A percentile compares a stretch with the other conserved stretches of the same genome.
These are phyloP conservation scores for Colletotrichum cuscutae DNA, from an alignment of 2,329 filamentous ascomycete genomes.

Conservation along the genomic window DNA sequence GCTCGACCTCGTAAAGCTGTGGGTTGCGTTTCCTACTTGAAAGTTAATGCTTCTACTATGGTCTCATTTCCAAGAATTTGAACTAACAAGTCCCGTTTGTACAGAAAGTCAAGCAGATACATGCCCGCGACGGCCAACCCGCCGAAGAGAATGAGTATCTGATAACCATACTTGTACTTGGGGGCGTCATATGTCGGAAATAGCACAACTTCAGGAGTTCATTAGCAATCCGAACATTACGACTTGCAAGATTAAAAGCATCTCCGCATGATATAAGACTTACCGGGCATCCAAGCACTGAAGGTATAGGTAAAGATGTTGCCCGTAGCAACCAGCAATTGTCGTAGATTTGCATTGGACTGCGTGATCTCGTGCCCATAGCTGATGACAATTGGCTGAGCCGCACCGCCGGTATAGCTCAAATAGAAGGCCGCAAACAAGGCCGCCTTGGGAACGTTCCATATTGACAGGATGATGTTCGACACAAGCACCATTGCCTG, in stretches of 20 bases:
- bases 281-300: not conserved
- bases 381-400: conserved; percentile 12
- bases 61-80: not conserved
- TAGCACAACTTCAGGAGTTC: not conserved
- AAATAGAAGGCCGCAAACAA: conserved; percentile 5
- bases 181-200: not conserved
- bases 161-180: not conserved
- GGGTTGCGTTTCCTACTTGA: not conserved
- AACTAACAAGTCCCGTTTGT: not conserved
- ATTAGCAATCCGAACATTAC: not conserved
- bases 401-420: conserved; percentile 11
- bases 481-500: not conserved
- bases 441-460: not conserved
- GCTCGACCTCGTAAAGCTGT: not conserved
- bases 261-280: not conserved
- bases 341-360: conserved; percentile 9
- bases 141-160: not conserved
- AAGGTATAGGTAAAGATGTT: not conserved
- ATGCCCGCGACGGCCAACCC: not conserved
- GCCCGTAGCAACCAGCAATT: not conserved
- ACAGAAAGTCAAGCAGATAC: not conserved
- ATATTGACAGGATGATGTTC: not conserved
- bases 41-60: not conserved
- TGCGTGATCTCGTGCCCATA: conserved; percentile 21
- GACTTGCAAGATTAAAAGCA: not conserved